A percentile compares a stretch with the other conserved stretches of the same genome.
Evolutionary conservation across 345 rosid species (phyloP).

Genomic region (Salix suchowensis): DNA sequence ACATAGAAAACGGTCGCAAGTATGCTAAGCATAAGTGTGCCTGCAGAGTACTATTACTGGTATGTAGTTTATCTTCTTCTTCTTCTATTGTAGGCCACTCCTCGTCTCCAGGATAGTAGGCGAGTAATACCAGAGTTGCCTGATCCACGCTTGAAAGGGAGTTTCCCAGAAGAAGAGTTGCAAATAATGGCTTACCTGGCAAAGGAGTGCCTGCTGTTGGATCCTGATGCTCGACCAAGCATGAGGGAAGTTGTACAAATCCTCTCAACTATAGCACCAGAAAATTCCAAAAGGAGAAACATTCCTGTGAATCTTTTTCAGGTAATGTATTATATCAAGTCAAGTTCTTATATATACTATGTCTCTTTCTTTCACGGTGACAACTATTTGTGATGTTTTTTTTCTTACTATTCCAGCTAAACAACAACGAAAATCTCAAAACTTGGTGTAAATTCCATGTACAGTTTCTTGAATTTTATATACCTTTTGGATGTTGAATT

Average conservation of each 20-base stretch:
- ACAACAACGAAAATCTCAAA: not conserved
- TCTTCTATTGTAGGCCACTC: conserved; percentile 54
- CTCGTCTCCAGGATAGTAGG: conserved; percentile 66
- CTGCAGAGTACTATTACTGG: not conserved
- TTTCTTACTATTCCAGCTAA: not conserved
- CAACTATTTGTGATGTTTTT: not conserved
- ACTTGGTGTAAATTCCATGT: not conserved
- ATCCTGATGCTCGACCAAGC: conserved; percentile 89
- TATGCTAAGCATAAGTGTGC: not conserved
- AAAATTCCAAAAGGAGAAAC: conserved; percentile 60
- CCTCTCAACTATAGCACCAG: conserved; percentile 78
- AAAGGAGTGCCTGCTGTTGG: conserved; percentile 83
- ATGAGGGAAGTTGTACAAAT: conserved; percentile 98
- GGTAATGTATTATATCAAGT: conserved; percentile 30
- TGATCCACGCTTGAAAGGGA: conserved; percentile 65
- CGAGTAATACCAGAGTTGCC: conserved; percentile 69
- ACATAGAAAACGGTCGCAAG: not conserved
- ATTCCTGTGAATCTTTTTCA: conserved; percentile 61
- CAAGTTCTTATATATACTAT: not conserved
- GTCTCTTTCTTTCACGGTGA: not conserved
- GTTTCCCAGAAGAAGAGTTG: conserved; percentile 79
- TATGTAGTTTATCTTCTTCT: not conserved
- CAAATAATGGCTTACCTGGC: conserved; percentile 92
- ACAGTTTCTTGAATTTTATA: not conserved
- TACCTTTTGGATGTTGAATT: not conserved